Evolutionary conservation across 73 alveolate species (phyloP).

Genomic region (Paramecium primaurelia): DNA sequence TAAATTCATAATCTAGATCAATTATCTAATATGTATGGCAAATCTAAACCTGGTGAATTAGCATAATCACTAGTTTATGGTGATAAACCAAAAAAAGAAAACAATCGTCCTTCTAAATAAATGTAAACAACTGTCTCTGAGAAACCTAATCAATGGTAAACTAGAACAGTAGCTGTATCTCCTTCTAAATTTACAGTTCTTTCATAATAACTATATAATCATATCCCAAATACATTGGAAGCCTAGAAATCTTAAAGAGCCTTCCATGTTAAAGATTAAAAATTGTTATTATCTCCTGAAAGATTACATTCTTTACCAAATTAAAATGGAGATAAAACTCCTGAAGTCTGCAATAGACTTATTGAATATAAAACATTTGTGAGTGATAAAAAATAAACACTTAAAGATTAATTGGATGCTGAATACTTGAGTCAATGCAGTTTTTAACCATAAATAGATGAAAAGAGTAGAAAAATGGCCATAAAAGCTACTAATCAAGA

Average conservation of each 20-base stretch:
- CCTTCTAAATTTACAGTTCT: slow-evolving; percentile 29
- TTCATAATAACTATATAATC: not conserved
- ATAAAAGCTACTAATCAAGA: slow-evolving; percentile 22
- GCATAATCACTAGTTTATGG: slow-evolving; percentile 46
- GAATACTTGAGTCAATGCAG: slow-evolving; percentile 4
- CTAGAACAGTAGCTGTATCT: not conserved
- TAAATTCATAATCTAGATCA: not conserved
- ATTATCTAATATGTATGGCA: not conserved
- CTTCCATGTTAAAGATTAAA: slow-evolving; percentile 8
- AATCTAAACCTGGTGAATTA: slow-evolving; percentile 12
- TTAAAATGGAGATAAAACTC: not conserved
- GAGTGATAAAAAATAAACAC: not conserved
- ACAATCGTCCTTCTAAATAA: slow-evolving; percentile 5
- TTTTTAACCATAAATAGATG: slow-evolving; percentile 18
- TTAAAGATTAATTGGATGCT: not conserved
- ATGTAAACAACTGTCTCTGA: not conserved
- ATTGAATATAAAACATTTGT: not conserved
- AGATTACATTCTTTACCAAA: slow-evolving; percentile 17
- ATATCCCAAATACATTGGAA: not conserved
- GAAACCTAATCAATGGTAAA: not conserved
- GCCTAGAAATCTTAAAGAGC: slow-evolving; percentile 38
- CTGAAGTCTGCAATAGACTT: slow-evolving; percentile 4
- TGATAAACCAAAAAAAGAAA: slow-evolving; percentile 40
- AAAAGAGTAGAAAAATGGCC: slow-evolving; percentile 29
- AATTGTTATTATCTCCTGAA: not conserved